phyloP scores from a whole-genome alignment of 352 stramenopile species.

The Vaucheria bursata region DNA sequence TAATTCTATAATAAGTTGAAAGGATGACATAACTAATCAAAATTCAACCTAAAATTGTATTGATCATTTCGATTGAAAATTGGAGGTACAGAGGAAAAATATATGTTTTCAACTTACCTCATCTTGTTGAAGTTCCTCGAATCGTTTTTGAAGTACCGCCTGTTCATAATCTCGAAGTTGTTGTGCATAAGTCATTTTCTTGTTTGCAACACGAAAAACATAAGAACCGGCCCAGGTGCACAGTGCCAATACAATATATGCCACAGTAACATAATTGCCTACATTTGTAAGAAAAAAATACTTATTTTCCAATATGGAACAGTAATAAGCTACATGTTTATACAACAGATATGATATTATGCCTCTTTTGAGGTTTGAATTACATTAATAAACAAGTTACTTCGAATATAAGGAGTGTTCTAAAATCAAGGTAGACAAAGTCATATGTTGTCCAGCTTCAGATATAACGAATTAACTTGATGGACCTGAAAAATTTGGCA shows the following conservation, averaged over 20 bases:
- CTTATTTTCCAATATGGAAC: too few species aligned
- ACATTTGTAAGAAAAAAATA: too few species aligned
- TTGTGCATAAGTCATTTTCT: slow-evolving; percentile 50
- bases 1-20: not conserved
- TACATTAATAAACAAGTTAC: too few species aligned
- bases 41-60: not conserved
- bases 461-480: too few species aligned
- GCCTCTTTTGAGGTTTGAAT: too few species aligned
- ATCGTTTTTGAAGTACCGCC: slow-evolving; percentile 46
- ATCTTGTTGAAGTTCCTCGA: slow-evolving; percentile 47
- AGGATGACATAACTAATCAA: not conserved
- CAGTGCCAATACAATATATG: slow-evolving; percentile 40
- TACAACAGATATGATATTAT: too few species aligned
- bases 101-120: slow-evolving; percentile 13
- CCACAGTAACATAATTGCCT: slow-evolving; percentile 33
- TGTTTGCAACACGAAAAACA: slow-evolving; percentile 49
- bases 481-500: too few species aligned
- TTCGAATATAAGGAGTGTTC: not conserved
- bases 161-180: slow-evolving; percentile 49
- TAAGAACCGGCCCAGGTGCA: slow-evolving; percentile 45
- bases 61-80: not conserved
- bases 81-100: not conserved
- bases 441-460: too few species aligned
- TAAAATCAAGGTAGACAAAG: not conserved
- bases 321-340: too few species aligned